Evolutionary conservation across 2,329 filamentous ascomycete genomes (phyloP).

Genomic region (Davidsoniella virescens): DNA sequence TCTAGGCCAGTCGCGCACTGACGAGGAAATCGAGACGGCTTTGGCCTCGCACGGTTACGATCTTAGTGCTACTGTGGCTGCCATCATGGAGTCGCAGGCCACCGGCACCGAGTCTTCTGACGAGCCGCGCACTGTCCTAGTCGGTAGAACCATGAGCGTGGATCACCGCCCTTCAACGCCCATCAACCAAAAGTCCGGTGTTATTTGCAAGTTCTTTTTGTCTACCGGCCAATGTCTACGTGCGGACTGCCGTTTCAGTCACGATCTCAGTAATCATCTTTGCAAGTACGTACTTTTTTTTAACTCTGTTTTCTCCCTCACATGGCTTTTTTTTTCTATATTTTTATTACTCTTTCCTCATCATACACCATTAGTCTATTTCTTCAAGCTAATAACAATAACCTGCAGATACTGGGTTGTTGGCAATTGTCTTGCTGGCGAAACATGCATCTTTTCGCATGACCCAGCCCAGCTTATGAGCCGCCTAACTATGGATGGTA

Average conservation of each 20-base stretch:
- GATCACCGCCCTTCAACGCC: conserved; percentile 64
- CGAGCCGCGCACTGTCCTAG: conserved; percentile 53
- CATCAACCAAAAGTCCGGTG: conserved; percentile 60
- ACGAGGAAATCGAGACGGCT: conserved; percentile 89
- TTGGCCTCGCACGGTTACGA: conserved; percentile 84
- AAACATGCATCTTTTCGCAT: conserved; percentile 92
- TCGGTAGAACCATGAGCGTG: conserved; percentile 78
- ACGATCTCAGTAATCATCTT: conserved; percentile 86
- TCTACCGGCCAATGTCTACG: conserved; percentile 90
- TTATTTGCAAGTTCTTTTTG: conserved; percentile 95
- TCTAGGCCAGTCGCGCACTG: conserved; percentile 70
- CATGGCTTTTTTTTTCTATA: conserved; percentile 4
- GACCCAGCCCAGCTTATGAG: conserved; percentile 78
- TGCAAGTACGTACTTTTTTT: conserved; percentile 65
- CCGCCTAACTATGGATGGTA: conserved; percentile 58
- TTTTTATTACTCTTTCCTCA: conserved; percentile 9
- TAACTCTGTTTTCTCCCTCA: conserved; percentile 11
- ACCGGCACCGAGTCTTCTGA: conserved; percentile 22
- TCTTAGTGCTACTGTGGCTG: conserved; percentile 75
- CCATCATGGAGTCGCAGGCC: conserved; percentile 57
- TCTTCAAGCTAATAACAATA: not conserved
- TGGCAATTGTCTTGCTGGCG: conserved; percentile 85
- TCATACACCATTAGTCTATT: conserved; percentile 15
- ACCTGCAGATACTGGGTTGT: conserved; percentile 72
- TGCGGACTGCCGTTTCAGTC: conserved; percentile 91